Conservation (phyloP, 306 rosid species). For the Neltuma alba region DNA sequence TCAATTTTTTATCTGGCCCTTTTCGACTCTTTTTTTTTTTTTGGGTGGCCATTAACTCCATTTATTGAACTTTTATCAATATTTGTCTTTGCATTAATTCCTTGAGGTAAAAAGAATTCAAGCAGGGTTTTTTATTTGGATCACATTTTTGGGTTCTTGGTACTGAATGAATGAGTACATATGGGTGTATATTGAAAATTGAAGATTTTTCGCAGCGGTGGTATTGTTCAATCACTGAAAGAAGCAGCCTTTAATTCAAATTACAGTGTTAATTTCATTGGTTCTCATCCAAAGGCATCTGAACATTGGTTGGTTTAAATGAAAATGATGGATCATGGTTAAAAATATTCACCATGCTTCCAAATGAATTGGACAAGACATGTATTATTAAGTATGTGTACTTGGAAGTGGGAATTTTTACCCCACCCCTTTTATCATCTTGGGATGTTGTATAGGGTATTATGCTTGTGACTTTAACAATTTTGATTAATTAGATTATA, state of each 20-base stretch:
- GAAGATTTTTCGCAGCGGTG: neutral
- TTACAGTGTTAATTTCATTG: neutral
- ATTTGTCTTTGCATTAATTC: neutral
- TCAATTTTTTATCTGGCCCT: neutral
- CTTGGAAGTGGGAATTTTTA: neutral
- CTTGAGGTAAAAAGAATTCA: neutral
- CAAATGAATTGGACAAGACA: neutral
- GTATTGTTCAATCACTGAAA: neutral
- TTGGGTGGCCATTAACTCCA: neutral
- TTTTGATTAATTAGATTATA: neutral
- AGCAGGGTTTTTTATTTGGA: neutral
- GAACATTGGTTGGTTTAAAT: neutral
- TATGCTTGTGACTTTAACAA: neutral
- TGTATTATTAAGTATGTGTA: neutral
- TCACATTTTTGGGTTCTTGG: neutral
- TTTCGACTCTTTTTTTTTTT: neutral
- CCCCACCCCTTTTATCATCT: neutral
- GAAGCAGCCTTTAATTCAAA: neutral
- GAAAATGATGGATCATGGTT: neutral
- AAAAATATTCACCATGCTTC: neutral
- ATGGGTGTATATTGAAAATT: neutral
- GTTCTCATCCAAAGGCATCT: neutral
- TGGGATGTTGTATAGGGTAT: neutral
- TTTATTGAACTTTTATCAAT: neutral
- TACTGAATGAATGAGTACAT: neutral